Percentiles rank a stretch among this genome's conserved stretches.
Evolutionary conservation across 345 rosid genomes (phyloP).

Genomic region (Lepidium didymum): DNA sequence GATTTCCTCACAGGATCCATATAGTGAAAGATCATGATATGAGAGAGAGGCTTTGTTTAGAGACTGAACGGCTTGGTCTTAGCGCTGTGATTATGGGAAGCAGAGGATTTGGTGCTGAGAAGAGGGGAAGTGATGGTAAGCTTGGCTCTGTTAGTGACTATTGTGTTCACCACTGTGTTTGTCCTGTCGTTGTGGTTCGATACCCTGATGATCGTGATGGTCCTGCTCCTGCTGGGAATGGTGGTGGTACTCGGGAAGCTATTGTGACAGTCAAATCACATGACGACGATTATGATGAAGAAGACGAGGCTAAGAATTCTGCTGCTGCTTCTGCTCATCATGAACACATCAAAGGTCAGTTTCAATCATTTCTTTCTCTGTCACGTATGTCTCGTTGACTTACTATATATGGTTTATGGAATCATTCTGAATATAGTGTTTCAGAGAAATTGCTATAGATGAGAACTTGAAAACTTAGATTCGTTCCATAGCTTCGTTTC

Average conservation of each 20-base stretch:
- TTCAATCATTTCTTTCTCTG: neutral
- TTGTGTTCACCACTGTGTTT: constrained; percentile 83
- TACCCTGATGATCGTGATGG: constrained; percentile 60
- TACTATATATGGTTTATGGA: neutral
- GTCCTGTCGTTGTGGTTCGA: constrained; percentile 86
- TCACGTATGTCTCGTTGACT: neutral
- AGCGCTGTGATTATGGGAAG: constrained; percentile 92
- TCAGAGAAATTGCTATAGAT: neutral
- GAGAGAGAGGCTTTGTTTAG: constrained; percentile 91
- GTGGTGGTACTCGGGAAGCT: constrained; percentile 29
- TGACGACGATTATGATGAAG: constrained; percentile 18
- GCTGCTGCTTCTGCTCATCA: constrained; percentile 24
- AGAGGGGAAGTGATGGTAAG: constrained; percentile 65
- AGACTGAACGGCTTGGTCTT: constrained; percentile 69
- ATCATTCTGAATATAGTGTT: neutral
- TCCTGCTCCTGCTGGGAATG: constrained; percentile 10
- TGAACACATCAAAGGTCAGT: constrained; percentile 36
- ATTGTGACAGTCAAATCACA: constrained; percentile 35
- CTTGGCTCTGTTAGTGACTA: constrained; percentile 94
- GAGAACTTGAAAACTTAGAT: neutral
- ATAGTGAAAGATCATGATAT: constrained; percentile 92
- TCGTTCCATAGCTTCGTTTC: neutral
- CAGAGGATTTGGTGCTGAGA: constrained; percentile 78
- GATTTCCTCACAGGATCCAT: constrained; percentile 80
- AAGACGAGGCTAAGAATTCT: constrained; percentile 23